Conservation (phyloP, 768 basidiomycete species). For the Leccinum sublutescens region DNA sequence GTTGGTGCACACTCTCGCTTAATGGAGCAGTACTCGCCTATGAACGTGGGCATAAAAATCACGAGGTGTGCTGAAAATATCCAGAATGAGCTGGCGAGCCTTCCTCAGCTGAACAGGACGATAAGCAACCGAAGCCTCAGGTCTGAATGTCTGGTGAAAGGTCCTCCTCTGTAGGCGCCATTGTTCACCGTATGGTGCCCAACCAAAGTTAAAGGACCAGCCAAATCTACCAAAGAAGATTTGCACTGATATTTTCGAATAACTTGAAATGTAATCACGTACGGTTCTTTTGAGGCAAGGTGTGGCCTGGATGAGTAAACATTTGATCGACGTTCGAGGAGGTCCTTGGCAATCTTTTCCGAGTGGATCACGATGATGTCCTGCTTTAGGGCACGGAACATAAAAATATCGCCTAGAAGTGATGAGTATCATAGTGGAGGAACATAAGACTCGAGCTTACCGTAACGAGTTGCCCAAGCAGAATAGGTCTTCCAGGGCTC, state of each 20-base stretch:
- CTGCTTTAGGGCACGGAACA: slow-evolving; percentile 20
- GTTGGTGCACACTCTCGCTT: not conserved
- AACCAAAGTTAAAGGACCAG: slow-evolving; percentile 20
- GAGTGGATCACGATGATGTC: slow-evolving; percentile 27
- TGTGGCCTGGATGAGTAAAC: slow-evolving; percentile 30
- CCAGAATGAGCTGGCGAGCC: slow-evolving; percentile 15
- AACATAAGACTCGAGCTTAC: not conserved
- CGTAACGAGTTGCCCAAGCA: slow-evolving; percentile 18
- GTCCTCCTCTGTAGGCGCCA: slow-evolving; percentile 25
- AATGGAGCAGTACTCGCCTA: not conserved
- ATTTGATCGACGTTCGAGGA: slow-evolving; percentile 26
- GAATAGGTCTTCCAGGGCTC: slow-evolving; percentile 23
- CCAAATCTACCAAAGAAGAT: slow-evolving; percentile 14
- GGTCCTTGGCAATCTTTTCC: slow-evolving; percentile 24
- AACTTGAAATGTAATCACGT: not conserved
- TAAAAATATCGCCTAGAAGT: slow-evolving; percentile 19
- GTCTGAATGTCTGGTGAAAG: slow-evolving; percentile 25
- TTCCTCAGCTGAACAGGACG: slow-evolving; percentile 22
- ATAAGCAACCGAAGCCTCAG: slow-evolving; percentile 13
- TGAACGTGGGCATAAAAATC: slow-evolving; percentile 9
- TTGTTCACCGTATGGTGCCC: slow-evolving; percentile 18
- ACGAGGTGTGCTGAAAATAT: slow-evolving; percentile 12
- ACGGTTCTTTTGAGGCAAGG: slow-evolving; percentile 19
- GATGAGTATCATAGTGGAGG: not conserved
- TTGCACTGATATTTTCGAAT: not conserved